Percentiles rank a stretch among this genome's conserved stretches.
These are phyloP conservation scores for Juncus effusus DNA, from an alignment of 176 grass and related monocot genomes.

Conservation along the genomic window DNA sequence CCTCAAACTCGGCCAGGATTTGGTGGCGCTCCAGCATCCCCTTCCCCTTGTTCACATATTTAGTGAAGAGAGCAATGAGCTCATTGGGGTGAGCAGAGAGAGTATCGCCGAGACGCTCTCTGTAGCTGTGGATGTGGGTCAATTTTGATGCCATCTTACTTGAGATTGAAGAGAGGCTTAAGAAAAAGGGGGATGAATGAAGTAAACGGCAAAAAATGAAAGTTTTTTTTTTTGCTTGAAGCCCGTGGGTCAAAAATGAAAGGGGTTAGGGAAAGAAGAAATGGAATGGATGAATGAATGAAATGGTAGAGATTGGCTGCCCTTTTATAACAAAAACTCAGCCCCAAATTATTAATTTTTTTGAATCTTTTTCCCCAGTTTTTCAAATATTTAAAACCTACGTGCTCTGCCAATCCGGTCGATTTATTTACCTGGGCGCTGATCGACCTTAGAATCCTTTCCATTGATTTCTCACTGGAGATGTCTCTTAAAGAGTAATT, in stretches of 20 bases:
- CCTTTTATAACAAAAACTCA: conserved; percentile 21
- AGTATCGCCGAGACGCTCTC: conserved; percentile 70
- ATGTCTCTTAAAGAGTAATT: background rate
- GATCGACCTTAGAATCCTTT: background rate
- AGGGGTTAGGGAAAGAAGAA: background rate
- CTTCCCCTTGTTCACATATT: conserved; percentile 87
- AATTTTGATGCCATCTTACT: conserved; percentile 62
- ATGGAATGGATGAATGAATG: conserved; percentile 23
- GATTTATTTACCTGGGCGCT: background rate
- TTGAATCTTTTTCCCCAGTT: conserved; percentile 3
- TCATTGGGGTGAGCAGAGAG: conserved; percentile 91
- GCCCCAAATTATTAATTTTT: conserved; percentile 1
- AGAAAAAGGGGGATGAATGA: background rate
- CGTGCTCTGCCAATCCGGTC: background rate
- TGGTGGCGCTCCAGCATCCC: conserved; percentile 95
- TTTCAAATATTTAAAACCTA: conserved; percentile 15
- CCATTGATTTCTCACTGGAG: conserved; percentile 8
- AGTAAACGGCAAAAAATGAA: background rate
- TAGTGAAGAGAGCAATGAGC: conserved; percentile 87
- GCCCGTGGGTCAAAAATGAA: background rate
- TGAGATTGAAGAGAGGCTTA: background rate
- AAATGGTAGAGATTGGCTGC: conserved; percentile 1
- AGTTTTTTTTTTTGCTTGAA: too few relatives aligned
- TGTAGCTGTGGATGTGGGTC: conserved; percentile 76
- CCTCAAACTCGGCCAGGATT: conserved; percentile 77